phyloP scores from a whole-genome alignment of 768 basidiomycete species.

The Dioszegia hungarica region DNA sequence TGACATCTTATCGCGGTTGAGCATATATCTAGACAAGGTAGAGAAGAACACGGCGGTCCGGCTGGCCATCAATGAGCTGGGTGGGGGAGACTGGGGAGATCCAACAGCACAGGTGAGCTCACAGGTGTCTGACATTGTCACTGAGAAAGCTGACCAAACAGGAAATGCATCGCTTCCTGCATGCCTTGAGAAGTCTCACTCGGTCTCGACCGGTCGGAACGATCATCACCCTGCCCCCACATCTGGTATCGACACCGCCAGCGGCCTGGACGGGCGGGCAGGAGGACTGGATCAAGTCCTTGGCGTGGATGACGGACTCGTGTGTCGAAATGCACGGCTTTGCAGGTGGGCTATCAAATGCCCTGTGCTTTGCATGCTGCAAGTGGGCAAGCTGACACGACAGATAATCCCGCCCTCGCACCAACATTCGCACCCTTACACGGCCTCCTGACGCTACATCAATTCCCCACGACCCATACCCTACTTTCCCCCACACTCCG shows the following conservation, averaged over 20 bases:
- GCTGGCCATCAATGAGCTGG: constrained; percentile 48
- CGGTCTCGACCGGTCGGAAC: constrained; percentile 55
- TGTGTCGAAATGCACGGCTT: constrained; percentile 71
- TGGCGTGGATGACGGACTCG: constrained; percentile 75
- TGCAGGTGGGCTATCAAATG: constrained; percentile 58
- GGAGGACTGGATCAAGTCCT: constrained; percentile 67
- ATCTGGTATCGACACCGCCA: constrained; percentile 50
- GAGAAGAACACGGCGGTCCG: constrained; percentile 28
- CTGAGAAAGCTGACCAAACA: constrained; percentile 9
- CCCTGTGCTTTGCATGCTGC: background rate
- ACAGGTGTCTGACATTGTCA: background rate
- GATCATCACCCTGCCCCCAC: constrained; percentile 63
- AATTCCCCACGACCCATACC: constrained; percentile 68
- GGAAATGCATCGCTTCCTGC: constrained; percentile 65
- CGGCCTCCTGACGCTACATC: constrained; percentile 73
- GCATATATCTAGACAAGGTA: constrained; percentile 5
- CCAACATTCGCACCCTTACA: constrained; percentile 76
- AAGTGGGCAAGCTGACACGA: constrained; percentile 14
- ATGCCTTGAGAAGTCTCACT: constrained; percentile 58
- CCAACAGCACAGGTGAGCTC: constrained; percentile 23
- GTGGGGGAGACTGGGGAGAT: constrained; percentile 43
- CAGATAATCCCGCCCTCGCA: constrained; percentile 73
- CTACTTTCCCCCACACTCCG: constrained; percentile 74
- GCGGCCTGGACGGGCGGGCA: background rate
- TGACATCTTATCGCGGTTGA: constrained; percentile 9